phyloP scores from a whole-genome alignment of 805 yeast species.

The Ogataea degrootiae region DNA sequence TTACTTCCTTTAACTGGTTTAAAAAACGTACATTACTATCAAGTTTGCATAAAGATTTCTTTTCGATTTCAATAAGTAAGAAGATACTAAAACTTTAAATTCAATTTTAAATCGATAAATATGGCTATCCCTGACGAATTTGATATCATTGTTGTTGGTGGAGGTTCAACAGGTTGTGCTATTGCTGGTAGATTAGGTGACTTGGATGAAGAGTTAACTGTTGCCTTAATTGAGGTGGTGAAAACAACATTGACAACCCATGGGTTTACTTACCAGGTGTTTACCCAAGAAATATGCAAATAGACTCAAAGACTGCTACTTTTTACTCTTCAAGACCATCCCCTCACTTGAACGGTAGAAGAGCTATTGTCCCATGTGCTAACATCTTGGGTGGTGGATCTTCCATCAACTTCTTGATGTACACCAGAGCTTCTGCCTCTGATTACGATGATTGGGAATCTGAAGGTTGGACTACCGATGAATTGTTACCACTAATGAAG shows the following conservation, averaged over 20 bases:
- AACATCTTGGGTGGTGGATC: conserved; percentile 28
- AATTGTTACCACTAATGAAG: conserved; percentile 24
- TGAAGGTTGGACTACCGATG: conserved; percentile 27
- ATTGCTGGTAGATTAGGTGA: conserved; percentile 26
- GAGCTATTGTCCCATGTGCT: conserved; percentile 28
- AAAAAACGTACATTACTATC: too few species aligned
- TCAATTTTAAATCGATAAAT: not conserved
- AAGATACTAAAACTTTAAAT: too few species aligned
- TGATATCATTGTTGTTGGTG: conserved; percentile 26
- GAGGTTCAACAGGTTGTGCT: conserved; percentile 26
- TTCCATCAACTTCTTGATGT: conserved; percentile 27
- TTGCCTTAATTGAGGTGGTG: conserved; percentile 26
- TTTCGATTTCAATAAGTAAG: too few species aligned
- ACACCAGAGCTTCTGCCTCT: conserved; percentile 29
- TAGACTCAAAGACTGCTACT: conserved; percentile 27
- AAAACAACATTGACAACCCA: conserved; percentile 27
- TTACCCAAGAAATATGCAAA: conserved; percentile 28
- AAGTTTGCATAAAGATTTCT: too few species aligned
- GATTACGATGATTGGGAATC: conserved; percentile 27
- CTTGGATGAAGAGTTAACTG: conserved; percentile 22
- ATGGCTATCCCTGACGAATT: conserved; percentile 27
- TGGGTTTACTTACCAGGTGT: conserved; percentile 28
- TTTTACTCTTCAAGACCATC: conserved; percentile 26
- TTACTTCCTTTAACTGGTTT: too few species aligned
- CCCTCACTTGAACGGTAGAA: conserved; percentile 24